Base-by-base conservation (phyloP, 352 stramenopile genomes). In the Plasmopara halstedii region DNA sequence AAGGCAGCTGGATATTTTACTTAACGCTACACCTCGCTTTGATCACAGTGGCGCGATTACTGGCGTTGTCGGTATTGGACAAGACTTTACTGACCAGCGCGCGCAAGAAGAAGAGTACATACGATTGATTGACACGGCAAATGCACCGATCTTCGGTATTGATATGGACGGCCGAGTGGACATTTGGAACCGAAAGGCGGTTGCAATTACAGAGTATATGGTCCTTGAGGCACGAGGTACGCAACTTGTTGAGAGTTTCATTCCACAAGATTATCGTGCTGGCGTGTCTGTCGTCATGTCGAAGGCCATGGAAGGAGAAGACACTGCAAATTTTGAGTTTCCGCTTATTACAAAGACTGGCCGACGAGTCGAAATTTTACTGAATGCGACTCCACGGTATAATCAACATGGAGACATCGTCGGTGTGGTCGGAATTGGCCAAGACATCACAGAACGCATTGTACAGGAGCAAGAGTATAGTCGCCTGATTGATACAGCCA, bases 121-220 rank as follows among this genome's bases (percentile, higher is more conserved):
- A 25, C 67, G 82, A 10, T 48, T 96, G 3, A 94, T 96, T 49
- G 86, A 96, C 43, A 95, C 81, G 8, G 85, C 86, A 2, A 95
- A 96, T 56, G 79, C 83, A 4, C 82, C 85, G 35, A 95, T 95
- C 46, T 95, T 96, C 60, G 86, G 84, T 29, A 74, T 95, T 10
- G 85, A 95, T 47, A 76, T 73, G 22, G 57, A 94, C 11, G 80
- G 82, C 4, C 51, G 66, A 14, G 84, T 95, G 21, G 90, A 92
- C 43, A 89, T 89, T 46, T 95, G 83, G 84, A 95, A 98, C 54
- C 70, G 88, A 19, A 96, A 95, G 54, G 88, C 85, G 15, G 77
- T 77, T 2, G 80, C 84, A 13, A 91, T 92, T 35, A 97, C 87
- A 2, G 85, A 95, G 54, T 97, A 96, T 52, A 80, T 72, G 6